Evolutionary conservation across 208 protist species (phyloP), one percentile per base, ranked within the genome.

Genomic region (Porcisia deanei): DNA sequence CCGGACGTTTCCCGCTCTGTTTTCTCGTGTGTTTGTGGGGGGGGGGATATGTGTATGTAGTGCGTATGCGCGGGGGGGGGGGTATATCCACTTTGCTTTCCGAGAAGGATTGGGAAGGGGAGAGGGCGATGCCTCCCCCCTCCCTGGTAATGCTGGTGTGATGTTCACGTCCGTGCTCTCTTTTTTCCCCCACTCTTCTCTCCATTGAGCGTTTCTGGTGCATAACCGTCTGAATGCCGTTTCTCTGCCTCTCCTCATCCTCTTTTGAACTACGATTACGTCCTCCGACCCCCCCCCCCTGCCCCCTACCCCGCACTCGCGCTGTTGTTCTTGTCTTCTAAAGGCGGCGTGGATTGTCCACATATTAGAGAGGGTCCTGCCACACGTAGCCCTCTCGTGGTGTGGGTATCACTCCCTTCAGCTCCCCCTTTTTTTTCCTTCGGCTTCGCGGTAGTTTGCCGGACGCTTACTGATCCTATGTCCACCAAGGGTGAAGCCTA

Each of bases 381-480:
- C 20, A 20, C 7, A 25, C 8, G 6, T 52, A 37, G 22, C 34
- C 4, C 3, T 20, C 60, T 22, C 37, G 30, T 30, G 30, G 30
- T 30, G 30, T 30, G 30, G 30, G 30, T 30, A 30, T 30, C 30
- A 30, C 30, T 30, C 30, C 30, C 30, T 30, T 30, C 30, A 30
- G 30, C 30, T 0, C 30, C 30, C 47, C 47, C 47, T n/a, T 60
- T 25, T 60, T n/a, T 30, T 60, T 60, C 25, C 39, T 65, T 65
- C 30, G 30, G 30, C 30, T 30, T 30, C 30, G 30, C 30, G 30
- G 30, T 30, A 30, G 30, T 30, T 30, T 30, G 30, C 30, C 0
- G 30, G 30, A 30, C 30, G 30, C 30, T 30, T 30, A 37, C 60
- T 43, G 60, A 6, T 4, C 18, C 54, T 34, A 81, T 88, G 84